Evolutionary conservation across 2,329 filamentous ascomycete genomes (phyloP), one percentile per base, ranked within the genome.

Genomic region (Fusarium algeriense): DNA sequence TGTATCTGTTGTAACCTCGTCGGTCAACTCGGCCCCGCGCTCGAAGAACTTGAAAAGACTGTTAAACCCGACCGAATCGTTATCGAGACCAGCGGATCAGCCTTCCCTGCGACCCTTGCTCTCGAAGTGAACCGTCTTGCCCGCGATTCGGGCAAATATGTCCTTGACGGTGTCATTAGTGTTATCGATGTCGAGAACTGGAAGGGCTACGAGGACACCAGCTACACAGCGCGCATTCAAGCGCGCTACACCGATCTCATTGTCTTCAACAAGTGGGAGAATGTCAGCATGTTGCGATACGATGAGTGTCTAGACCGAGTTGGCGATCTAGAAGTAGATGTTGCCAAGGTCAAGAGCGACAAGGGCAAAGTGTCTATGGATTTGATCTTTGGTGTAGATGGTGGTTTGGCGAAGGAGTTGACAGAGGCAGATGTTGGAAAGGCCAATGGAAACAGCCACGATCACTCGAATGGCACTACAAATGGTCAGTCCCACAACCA

Each of bases 1-100:
- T 98, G 96, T 83, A 98, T 99, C 82, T 99, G 96, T 88, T 99
- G 96, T 85, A 98, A 98, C 80, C 91, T 98, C 30, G 95, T 99
- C 67, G 96, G 96, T 19, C 93, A 97, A 81, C 89, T 99, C 11
- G 89, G 90, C 65, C 90, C 92, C 50, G 95, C 95, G 3, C 90
- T 99, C 20, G 83, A 88, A 45, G 91, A 96, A 77, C 90, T 99
- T 43, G 88, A 88, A 54, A 81, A 83, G 28, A 80, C 79, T 17
- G 80, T 85, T 37, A 64, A 69, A 8, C 95, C 94, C 1, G 93
- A 98, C 79, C 89, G 96, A 60, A 96, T 99, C 81, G 90, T 99
- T 56, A 91, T 99, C 79, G 96, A 99, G 86, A 99, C 96, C 5
- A 93, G 90, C 41, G 96, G 96, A 3, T 93, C 90, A 32, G 95